Percentiles rank a stretch among this genome's conserved stretches.
phyloP scores from a whole-genome alignment of 2,329 filamentous ascomycete genomes.

The Diaporthe citrichinensis region DNA sequence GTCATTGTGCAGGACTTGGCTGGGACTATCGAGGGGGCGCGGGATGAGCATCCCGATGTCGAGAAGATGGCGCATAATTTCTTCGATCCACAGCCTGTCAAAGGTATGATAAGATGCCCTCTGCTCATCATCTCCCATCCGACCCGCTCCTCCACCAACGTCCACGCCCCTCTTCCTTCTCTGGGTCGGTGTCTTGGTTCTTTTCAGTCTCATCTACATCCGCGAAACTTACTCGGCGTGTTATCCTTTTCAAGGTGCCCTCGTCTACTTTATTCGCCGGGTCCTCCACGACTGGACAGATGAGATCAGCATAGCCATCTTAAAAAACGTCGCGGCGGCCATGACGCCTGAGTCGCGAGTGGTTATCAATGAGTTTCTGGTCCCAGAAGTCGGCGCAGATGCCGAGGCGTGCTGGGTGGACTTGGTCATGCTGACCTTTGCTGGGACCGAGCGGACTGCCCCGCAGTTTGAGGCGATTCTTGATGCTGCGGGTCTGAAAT shows the following conservation, averaged over 20 bases:
- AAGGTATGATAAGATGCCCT: neutral
- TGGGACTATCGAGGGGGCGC: neutral
- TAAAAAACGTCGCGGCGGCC: neutral
- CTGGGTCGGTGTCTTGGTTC: neutral
- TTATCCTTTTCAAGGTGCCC: neutral
- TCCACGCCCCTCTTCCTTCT: neutral
- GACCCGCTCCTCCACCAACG: too few species aligned
- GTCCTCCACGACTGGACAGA: constrained; percentile 5
- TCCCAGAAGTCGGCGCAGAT: constrained; percentile 1
- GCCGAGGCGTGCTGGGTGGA: neutral
- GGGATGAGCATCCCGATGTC: neutral
- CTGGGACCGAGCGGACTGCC: neutral
- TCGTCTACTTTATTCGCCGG: neutral
- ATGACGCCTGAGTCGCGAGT: neutral
- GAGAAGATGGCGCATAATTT: neutral
- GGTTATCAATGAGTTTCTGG: neutral
- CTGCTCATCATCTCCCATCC: neutral
- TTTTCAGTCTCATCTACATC: too few species aligned
- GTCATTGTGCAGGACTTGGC: neutral
- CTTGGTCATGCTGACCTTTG: neutral
- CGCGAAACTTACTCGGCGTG: neutral
- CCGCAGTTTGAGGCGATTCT: neutral
- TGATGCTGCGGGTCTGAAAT: neutral
- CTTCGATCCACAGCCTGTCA: neutral
- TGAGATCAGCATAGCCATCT: neutral